phyloP scores from a whole-genome alignment of 768 basidiomycete genomes.

The Lactifluus pinguis region DNA sequence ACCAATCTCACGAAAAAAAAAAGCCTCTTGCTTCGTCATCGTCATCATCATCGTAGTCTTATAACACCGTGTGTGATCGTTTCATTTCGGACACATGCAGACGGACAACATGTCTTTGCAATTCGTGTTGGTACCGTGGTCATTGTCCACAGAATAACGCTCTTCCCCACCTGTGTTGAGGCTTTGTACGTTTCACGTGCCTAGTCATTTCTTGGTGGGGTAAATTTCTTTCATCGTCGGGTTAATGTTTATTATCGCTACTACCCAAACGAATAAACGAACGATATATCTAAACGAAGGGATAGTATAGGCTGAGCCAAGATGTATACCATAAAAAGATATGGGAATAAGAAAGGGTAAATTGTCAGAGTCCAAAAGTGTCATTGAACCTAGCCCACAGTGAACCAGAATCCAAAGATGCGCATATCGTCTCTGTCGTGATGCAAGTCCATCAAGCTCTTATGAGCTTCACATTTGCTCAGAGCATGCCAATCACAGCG shows the following conservation, averaged over 20 bases:
- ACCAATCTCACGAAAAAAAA: too few species aligned
- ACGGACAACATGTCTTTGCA: slow-evolving; percentile 12
- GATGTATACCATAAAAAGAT: background rate
- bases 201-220: slow-evolving; percentile 14
- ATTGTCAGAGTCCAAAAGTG: background rate
- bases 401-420: background rate
- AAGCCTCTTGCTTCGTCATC: too few species aligned
- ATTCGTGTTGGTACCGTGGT: slow-evolving; percentile 14
- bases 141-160: slow-evolving; percentile 14
- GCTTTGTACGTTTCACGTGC: slow-evolving; percentile 3
- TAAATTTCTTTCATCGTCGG: background rate
- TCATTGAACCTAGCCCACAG: background rate
- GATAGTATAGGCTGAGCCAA: slow-evolving; percentile 9
- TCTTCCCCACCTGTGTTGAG: slow-evolving; percentile 16
- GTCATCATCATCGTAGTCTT: too few species aligned
- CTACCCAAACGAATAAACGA: slow-evolving; percentile 3
- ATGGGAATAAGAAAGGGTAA: background rate
- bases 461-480: background rate
- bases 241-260: background rate
- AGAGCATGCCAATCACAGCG: slow-evolving; percentile 18
- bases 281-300: slow-evolving; percentile 9
- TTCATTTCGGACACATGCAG: slow-evolving; percentile 13
- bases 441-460: background rate
- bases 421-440: slow-evolving; percentile 2
- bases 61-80: too few species aligned